Percentiles rank a stretch among this genome's conserved stretches.
Conservation (phyloP, 139 green algal genomes). For the Coccomyxa sp. region DNA sequence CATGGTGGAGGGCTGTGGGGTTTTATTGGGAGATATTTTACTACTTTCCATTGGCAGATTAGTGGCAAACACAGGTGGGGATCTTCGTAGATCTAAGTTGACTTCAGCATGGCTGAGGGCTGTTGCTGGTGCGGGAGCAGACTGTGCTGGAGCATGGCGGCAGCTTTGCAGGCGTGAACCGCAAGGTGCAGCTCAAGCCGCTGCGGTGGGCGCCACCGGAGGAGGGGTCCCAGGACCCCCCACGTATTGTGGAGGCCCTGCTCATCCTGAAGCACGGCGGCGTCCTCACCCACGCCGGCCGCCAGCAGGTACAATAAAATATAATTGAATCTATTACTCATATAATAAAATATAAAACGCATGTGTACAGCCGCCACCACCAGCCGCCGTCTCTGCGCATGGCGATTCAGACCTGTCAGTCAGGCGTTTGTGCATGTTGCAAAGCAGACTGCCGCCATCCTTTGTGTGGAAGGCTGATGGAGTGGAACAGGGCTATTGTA, state of each 20-base stretch:
- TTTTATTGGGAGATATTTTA: too few relatives aligned
- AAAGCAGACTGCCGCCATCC: too few relatives aligned
- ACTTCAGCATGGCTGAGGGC: too few relatives aligned
- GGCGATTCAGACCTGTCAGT: neutral
- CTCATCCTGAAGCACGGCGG: constrained; percentile 87
- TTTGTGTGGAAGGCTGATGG: too few relatives aligned
- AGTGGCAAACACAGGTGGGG: too few relatives aligned
- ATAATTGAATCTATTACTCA: neutral
- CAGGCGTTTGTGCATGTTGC: neutral
- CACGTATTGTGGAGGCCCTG: constrained; percentile 42
- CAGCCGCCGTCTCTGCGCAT: too few relatives aligned
- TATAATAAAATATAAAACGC: too few relatives aligned
- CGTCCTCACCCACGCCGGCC: constrained; percentile 82
- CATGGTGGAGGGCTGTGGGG: too few relatives aligned
- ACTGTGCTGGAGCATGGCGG: constrained; percentile 77
- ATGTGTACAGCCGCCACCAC: too few relatives aligned
- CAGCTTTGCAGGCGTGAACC: constrained; percentile 92
- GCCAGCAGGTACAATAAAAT: constrained; percentile 63
- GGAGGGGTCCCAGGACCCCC: constrained; percentile 17
- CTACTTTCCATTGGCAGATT: too few relatives aligned
- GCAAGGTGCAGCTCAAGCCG: constrained; percentile 98
- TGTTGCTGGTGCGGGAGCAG: constrained; percentile 14
- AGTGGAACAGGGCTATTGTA: too few relatives aligned
- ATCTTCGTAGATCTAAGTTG: too few relatives aligned
- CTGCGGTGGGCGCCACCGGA: constrained; percentile 40